These are phyloP conservation scores for Candida smagusa DNA, from an alignment of 1,139 yeast species.

Conservation along the genomic window DNA sequence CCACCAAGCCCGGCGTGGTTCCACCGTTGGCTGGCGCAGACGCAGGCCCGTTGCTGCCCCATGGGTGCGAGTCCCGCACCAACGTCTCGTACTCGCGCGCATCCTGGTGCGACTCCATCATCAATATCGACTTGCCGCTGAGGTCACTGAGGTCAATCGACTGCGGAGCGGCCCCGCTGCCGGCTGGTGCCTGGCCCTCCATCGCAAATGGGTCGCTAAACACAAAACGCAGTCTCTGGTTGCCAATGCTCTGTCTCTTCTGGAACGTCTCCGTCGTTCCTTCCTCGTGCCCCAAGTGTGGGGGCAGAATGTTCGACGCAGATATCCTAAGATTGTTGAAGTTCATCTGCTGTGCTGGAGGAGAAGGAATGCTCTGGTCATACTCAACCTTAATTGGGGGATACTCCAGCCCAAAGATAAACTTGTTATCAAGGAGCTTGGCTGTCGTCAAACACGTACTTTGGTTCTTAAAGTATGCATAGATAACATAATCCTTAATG, in stretches of 20 bases:
- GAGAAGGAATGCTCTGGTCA: slow-evolving; percentile 19
- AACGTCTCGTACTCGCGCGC: slow-evolving; percentile 50
- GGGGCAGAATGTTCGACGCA: slow-evolving; percentile 28
- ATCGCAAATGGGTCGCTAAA: slow-evolving; percentile 61
- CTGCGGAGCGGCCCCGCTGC: neutral
- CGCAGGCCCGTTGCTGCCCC: slow-evolving; percentile 20
- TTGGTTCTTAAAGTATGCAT: slow-evolving; percentile 63
- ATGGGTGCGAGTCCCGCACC: slow-evolving; percentile 43
- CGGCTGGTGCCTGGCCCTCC: slow-evolving; percentile 11
- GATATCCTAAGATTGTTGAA: slow-evolving; percentile 29
- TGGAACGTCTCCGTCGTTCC: slow-evolving; percentile 21
- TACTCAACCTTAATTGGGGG: slow-evolving; percentile 55
- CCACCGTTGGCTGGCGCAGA: slow-evolving; percentile 1
- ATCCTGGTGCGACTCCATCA: slow-evolving; percentile 57
- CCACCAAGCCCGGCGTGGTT: slow-evolving; percentile 30
- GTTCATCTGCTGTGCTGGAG: slow-evolving; percentile 7
- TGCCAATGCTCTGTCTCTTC: slow-evolving; percentile 53
- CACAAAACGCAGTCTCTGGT: slow-evolving; percentile 64
- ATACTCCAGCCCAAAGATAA: slow-evolving; percentile 58
- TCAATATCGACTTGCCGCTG: slow-evolving; percentile 51
- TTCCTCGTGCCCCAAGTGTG: slow-evolving; percentile 19
- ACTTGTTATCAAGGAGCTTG: slow-evolving; percentile 62
- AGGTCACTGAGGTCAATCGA: slow-evolving; percentile 33
- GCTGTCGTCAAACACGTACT: slow-evolving; percentile 70
- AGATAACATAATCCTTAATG: slow-evolving; percentile 46